phyloP scores from a whole-genome alignment of 139 green algal genomes.

The Deuterostichococcus epilithicus region DNA sequence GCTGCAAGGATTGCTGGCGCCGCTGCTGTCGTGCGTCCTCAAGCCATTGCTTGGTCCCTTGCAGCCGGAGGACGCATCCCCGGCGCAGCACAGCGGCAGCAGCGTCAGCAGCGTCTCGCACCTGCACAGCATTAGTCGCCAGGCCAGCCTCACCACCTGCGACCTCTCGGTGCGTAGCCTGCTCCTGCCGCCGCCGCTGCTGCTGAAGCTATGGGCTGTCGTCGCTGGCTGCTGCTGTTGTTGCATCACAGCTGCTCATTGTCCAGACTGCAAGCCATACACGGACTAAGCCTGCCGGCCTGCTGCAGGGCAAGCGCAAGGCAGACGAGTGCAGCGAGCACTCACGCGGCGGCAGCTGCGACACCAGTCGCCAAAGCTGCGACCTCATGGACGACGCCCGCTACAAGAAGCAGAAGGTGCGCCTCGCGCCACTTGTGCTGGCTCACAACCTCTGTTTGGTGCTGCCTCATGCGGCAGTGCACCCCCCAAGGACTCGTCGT shows the following conservation, averaged over 20 bases:
- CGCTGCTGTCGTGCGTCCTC: background rate
- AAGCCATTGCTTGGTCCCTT: background rate
- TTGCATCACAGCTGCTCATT: background rate
- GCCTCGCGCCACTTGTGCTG: no score
- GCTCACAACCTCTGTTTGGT: no score
- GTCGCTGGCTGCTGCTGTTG: no score
- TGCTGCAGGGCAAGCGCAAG: background rate
- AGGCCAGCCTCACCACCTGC: conserved; percentile 1
- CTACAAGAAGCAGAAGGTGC: background rate
- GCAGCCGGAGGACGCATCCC: background rate
- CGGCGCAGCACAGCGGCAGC: background rate
- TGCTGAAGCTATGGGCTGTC: background rate
- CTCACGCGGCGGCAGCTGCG: background rate
- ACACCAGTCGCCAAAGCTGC: background rate
- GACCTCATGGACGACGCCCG: background rate
- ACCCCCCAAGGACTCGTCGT: no score
- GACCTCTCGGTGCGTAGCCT: background rate
- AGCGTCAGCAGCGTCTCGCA: background rate
- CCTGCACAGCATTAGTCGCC: background rate
- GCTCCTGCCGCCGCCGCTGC: no score
- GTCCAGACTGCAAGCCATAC: no score
- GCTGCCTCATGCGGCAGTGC: no score
- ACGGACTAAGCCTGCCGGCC: no score
- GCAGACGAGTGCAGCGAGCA: background rate
- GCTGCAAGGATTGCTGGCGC: no score